Base-by-base conservation (phyloP, 73 alveolate species). In the Uronychia setigera region DNA sequence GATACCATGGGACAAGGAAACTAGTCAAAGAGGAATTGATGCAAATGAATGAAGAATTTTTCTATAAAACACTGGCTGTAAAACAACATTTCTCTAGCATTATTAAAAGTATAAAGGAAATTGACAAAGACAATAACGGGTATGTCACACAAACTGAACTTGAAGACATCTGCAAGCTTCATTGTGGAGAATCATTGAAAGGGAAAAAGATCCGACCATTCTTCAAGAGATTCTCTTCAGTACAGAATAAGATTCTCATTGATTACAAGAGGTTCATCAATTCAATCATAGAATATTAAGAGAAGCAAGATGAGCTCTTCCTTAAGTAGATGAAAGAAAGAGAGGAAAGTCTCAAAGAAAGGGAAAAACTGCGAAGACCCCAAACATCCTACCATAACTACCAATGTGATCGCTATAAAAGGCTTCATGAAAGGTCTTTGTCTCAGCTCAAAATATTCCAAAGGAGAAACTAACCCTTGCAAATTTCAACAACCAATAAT, bases 111-210 rank as follows among this genome's bases (percentile, higher is more conserved):
- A 88, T 88, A 1, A 83, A 84, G 34, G 94, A 88, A 26, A 88
- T 88, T 31, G 94, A 88, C 81, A 87, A 84, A 35, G 94, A 88
- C 59, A 89, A 88, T 35, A 88, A 88, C 31, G 94, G 94, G 34
- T 88, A 88, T 88, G 94, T 88, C 46, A 88, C 94, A 1, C 77
- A 74, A 26, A 83, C 91, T 9, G 94, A 88, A 35, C 77, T 88
- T n/a, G 94, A 88, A 57, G 94, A 88, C 76, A 88, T 88, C 1
- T 25, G 83, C 0, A 88, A 88, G 58, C 60, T 88, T 28, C 80
- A 81, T 59, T 88, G 76, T 79, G 74, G 33, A 33, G 76, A 33
- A 58, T 80, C 78, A 35, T 58, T 85, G 32, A 27, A 35, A 29
- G 87, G 60, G 32, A 85, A 85, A 31, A 79, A 78, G 26, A 58